Evolutionary conservation across 352 stramenopile genomes (phyloP).

Genomic region (Phytophthora megakarya): DNA sequence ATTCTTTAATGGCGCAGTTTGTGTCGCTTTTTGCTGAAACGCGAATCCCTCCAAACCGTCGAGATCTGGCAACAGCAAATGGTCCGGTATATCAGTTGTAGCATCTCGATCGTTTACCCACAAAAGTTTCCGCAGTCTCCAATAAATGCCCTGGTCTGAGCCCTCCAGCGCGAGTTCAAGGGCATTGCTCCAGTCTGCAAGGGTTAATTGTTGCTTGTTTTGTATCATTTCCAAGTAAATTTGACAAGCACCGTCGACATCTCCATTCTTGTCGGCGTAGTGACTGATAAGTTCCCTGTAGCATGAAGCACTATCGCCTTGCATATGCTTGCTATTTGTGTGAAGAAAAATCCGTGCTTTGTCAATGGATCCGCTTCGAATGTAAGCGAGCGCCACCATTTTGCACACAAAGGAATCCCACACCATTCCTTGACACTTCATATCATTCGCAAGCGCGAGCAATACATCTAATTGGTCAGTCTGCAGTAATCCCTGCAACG

Average conservation of each 20-base stretch:
- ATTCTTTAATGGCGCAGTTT: no score
- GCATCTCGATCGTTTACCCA: neutral
- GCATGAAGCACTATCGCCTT: neutral
- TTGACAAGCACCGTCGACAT: constrained; percentile 3
- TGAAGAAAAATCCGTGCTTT: constrained; percentile 3
- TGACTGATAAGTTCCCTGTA: constrained; percentile 11
- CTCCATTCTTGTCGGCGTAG: neutral
- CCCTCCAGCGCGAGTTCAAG: constrained; percentile 6
- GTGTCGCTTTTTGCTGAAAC: neutral
- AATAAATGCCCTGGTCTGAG: constrained; percentile 2
- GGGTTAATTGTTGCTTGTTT: neutral
- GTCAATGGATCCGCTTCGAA: constrained; percentile 24
- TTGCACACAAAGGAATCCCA: constrained; percentile 57
- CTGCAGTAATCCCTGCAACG: constrained; percentile 51
- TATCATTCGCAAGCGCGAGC: constrained; percentile 42
- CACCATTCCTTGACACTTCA: constrained; percentile 41
- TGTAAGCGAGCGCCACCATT: constrained; percentile 49
- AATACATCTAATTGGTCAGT: constrained; percentile 47
- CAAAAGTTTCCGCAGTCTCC: constrained; percentile 3
- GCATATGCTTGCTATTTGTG: neutral
- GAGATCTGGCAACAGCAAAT: constrained; percentile 5
- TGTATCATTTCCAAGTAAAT: constrained; percentile 16
- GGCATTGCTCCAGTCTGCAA: constrained; percentile 5
- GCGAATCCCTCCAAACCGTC: neutral
- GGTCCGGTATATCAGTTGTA: neutral